phyloP scores from a whole-genome alignment of 1,139 yeast genomes.

The Yamadazyma trypodendri region DNA sequence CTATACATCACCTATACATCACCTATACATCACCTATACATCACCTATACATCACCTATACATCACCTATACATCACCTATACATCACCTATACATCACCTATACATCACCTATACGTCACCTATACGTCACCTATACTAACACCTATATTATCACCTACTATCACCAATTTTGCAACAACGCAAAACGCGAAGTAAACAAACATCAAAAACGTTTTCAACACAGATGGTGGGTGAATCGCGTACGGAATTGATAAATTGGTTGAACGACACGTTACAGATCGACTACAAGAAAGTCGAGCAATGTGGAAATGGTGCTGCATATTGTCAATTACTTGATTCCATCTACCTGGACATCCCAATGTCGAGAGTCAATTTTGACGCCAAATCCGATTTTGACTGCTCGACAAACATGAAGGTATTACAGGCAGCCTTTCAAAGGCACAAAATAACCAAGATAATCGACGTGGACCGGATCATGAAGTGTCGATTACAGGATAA shows the following conservation, averaged over 20 bases:
- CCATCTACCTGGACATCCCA: slow-evolving; percentile 78
- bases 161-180: too few relatives aligned
- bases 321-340: slow-evolving; percentile 88
- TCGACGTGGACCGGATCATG: slow-evolving; percentile 78
- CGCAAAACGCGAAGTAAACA: slow-evolving; percentile 4
- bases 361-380: slow-evolving; percentile 73
- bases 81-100: too few relatives aligned
- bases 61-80: too few relatives aligned
- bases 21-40: too few relatives aligned
- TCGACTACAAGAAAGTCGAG: slow-evolving; percentile 76
- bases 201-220: not conserved
- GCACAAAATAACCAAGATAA: slow-evolving; percentile 68
- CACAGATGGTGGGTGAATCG: slow-evolving; percentile 57
- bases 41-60: too few relatives aligned
- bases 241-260: slow-evolving; percentile 82
- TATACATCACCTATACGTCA: too few relatives aligned
- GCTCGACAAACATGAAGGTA: slow-evolving; percentile 76
- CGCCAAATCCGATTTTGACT: slow-evolving; percentile 68
- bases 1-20: too few relatives aligned
- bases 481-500: slow-evolving; percentile 93
- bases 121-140: too few relatives aligned
- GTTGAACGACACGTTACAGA: slow-evolving; percentile 70
- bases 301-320: slow-evolving; percentile 96
- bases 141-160: too few relatives aligned
- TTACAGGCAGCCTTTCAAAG: slow-evolving; percentile 74